phyloP scores from a whole-genome alignment of 768 basidiomycete genomes.

The Lactarius vividus region DNA sequence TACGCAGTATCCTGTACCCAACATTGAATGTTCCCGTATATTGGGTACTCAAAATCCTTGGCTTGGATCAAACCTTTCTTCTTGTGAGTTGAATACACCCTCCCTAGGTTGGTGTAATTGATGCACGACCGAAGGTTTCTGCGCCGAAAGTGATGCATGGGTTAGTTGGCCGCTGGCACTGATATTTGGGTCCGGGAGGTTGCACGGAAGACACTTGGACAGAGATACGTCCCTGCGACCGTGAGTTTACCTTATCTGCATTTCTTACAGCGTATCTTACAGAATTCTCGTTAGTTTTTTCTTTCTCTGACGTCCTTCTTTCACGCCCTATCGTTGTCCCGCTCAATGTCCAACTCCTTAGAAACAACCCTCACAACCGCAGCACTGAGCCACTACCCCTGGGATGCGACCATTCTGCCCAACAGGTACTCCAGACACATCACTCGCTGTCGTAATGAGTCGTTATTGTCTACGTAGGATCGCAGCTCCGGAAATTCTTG shows the following conservation, averaged over 20 bases:
- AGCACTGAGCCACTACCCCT: slow-evolving; percentile 78
- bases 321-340: slow-evolving; percentile 76
- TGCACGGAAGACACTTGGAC: slow-evolving; percentile 54
- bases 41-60: slow-evolving; percentile 56
- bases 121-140: slow-evolving; percentile 48
- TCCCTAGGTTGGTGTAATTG: background rate
- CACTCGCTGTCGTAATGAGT: background rate
- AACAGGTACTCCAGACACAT: slow-evolving; percentile 27
- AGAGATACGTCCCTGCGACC: slow-evolving; percentile 52
- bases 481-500: slow-evolving; percentile 38
- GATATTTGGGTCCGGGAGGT: slow-evolving; percentile 74
- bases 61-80: slow-evolving; percentile 52
- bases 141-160: slow-evolving; percentile 80
- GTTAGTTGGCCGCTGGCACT: slow-evolving; percentile 68
- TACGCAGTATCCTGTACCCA: slow-evolving; percentile 82
- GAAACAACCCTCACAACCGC: slow-evolving; percentile 83
- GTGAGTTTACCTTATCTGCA: slow-evolving; percentile 46
- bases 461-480: slow-evolving; percentile 35
- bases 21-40: slow-evolving; percentile 77
- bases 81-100: slow-evolving; percentile 55
- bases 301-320: slow-evolving; percentile 86
- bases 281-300: slow-evolving; percentile 50
- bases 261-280: background rate
- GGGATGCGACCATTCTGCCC: slow-evolving; percentile 39
- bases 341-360: slow-evolving; percentile 89